These are phyloP conservation scores for Agapanthus africanus DNA, from an alignment of 106 monocot genomes.

Conservation along the genomic window DNA sequence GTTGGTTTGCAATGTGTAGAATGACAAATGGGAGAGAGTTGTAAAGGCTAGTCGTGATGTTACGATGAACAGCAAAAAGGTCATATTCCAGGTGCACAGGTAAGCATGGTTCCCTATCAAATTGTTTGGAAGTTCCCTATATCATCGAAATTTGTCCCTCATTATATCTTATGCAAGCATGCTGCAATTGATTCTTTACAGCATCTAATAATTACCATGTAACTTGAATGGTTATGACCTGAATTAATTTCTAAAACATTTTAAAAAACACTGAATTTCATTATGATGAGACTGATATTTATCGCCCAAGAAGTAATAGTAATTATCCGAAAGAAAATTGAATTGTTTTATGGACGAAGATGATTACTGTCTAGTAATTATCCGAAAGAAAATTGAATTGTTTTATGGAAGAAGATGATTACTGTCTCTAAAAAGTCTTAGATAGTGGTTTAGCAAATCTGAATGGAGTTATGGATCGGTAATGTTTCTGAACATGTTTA, in stretches of 20 bases:
- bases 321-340: too few species aligned
- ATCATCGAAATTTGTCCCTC: neutral
- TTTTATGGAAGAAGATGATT: neutral
- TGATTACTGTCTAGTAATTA: too few species aligned
- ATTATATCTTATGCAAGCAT: neutral
- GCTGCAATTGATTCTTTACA: neutral
- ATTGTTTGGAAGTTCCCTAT: neutral
- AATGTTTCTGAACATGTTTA: neutral
- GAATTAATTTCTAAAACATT: neutral
- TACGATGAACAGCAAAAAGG: slow-evolving; percentile 97
- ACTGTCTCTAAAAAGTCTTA: neutral
- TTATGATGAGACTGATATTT: neutral
- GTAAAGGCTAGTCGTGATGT: slow-evolving; percentile 97
- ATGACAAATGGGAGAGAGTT: slow-evolving; percentile 89
- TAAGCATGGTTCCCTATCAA: slow-evolving; percentile 7
- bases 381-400: neutral
- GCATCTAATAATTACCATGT: neutral
- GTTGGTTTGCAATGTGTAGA: slow-evolving; percentile 35
- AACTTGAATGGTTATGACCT: neutral
- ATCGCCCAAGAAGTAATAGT: neutral
- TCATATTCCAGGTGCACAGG: slow-evolving; percentile 98
- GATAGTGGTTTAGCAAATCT: neutral
- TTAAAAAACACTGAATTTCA: neutral
- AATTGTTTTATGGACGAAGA: too few species aligned
- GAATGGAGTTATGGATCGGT: neutral